phyloP scores from a whole-genome alignment of 2,329 filamentous ascomycete genomes.

The Aplosporella prunicola region DNA sequence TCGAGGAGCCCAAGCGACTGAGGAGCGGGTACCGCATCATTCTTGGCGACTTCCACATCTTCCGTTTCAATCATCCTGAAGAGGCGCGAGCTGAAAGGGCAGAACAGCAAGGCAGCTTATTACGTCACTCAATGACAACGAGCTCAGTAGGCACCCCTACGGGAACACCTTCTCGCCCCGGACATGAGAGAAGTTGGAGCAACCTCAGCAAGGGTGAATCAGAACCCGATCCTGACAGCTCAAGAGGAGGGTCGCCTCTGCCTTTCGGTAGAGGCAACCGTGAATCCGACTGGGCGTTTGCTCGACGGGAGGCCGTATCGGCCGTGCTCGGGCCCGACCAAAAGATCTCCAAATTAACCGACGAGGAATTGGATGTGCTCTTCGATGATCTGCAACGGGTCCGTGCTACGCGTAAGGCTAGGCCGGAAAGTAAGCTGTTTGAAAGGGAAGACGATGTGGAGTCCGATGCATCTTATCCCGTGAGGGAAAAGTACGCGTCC shows the following conservation, averaged over 20 bases:
- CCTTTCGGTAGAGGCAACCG: slow-evolving; percentile 58
- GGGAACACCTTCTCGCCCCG: slow-evolving; percentile 44
- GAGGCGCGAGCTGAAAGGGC: slow-evolving; percentile 89
- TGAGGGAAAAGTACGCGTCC: slow-evolving; percentile 91
- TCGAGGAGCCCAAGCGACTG: slow-evolving; percentile 74
- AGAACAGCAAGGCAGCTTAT: slow-evolving; percentile 63
- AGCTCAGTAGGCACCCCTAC: slow-evolving; percentile 57
- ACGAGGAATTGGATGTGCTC: slow-evolving; percentile 86
- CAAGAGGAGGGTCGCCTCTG: slow-evolving; percentile 70
- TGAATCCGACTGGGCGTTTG: slow-evolving; percentile 92
- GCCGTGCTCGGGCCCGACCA: slow-evolving; percentile 85
- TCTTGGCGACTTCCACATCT: slow-evolving; percentile 95
- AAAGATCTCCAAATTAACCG: slow-evolving; percentile 78
- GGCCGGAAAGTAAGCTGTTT: slow-evolving; percentile 45
- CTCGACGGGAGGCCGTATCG: slow-evolving; percentile 82
- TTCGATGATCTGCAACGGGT: slow-evolving; percentile 91
- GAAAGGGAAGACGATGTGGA: slow-evolving; percentile 76
- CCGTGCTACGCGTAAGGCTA: slow-evolving; percentile 70
- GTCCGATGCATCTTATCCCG: slow-evolving; percentile 75
- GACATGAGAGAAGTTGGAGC: slow-evolving; percentile 61
- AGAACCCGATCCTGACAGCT: slow-evolving; percentile 62
- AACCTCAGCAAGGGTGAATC: slow-evolving; percentile 66
- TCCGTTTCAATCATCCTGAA: slow-evolving; percentile 95
- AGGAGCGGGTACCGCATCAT: slow-evolving; percentile 93
- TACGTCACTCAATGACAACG: slow-evolving; percentile 69